Evolutionary conservation across 345 rosid genomes (phyloP).

Genomic region (Microcos paniculata): DNA sequence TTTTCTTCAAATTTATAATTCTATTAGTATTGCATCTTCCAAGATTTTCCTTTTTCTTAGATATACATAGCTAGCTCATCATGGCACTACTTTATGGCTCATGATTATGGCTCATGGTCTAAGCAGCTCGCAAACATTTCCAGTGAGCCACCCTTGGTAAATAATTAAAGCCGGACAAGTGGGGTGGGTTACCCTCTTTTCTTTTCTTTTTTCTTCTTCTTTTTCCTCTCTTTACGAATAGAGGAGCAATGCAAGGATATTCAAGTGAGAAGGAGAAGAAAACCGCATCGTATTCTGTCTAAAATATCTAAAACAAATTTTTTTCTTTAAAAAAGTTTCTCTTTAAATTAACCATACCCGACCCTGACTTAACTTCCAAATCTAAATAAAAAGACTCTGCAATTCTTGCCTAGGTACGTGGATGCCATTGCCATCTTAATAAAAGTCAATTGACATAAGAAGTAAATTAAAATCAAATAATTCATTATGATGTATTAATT

Average conservation of each 20-base stretch:
- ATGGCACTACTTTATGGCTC: slow-evolving; percentile 3
- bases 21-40: background rate
- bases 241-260: background rate
- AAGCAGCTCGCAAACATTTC: background rate
- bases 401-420: no score
- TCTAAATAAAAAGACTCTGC: no score
- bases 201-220: background rate
- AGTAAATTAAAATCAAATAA: no score
- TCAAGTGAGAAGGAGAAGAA: no score
- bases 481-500: no score
- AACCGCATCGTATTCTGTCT: no score
- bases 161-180: background rate
- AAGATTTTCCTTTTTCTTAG: background rate
- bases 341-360: no score
- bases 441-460: no score
- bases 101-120: slow-evolving; percentile 8
- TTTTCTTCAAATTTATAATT: background rate
- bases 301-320: no score
- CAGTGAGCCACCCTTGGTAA: background rate
- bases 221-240: background rate
- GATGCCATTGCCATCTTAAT: no score
- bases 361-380: no score
- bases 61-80: background rate
- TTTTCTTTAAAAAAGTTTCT: no score
- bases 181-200: background rate